These are phyloP conservation scores for Candida sithepensis DNA, from an alignment of 805 yeast genomes.

Conservation along the genomic window DNA sequence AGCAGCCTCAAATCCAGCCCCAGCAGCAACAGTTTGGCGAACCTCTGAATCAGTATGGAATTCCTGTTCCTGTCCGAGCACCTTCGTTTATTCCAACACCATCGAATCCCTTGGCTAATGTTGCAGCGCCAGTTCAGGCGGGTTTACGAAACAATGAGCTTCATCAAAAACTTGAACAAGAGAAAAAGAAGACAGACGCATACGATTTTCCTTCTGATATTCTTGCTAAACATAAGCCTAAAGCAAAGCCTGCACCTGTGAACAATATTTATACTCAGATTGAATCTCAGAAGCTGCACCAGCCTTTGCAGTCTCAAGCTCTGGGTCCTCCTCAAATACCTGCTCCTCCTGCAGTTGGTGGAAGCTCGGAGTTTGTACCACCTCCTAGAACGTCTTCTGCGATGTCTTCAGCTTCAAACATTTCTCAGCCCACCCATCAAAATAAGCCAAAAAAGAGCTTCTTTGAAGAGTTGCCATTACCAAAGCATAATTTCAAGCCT, in stretches of 20 bases:
- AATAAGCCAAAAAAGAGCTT: slow-evolving; percentile 39
- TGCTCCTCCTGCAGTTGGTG: not conserved
- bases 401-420: slow-evolving; percentile 1
- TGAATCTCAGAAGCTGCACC: slow-evolving; percentile 16
- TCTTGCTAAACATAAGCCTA: slow-evolving; percentile 38
- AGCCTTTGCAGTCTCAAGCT: slow-evolving; percentile 4
- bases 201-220: slow-evolving; percentile 68
- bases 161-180: slow-evolving; percentile 34
- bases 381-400: slow-evolving; percentile 1
- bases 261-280: slow-evolving; percentile 27
- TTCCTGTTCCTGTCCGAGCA: not conserved
- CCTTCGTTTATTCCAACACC: slow-evolving; percentile 2
- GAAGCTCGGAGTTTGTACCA: not conserved
- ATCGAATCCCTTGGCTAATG: slow-evolving; percentile 2
- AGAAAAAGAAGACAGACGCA: slow-evolving; percentile 66
- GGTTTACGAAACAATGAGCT: slow-evolving; percentile 10
- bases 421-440: slow-evolving; percentile 5
- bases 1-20: not conserved
- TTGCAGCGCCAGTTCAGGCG: not conserved
- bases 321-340: not conserved
- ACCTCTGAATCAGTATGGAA: slow-evolving; percentile 1
- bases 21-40: not conserved
- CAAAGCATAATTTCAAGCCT: slow-evolving; percentile 3
- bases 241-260: slow-evolving; percentile 34
- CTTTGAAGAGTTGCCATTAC: slow-evolving; percentile 56